Percentiles rank a stretch among this genome's conserved stretches.
These are phyloP conservation scores for Syzygium aqueum DNA, from an alignment of 345 rosid species.

Conservation along the genomic window DNA sequence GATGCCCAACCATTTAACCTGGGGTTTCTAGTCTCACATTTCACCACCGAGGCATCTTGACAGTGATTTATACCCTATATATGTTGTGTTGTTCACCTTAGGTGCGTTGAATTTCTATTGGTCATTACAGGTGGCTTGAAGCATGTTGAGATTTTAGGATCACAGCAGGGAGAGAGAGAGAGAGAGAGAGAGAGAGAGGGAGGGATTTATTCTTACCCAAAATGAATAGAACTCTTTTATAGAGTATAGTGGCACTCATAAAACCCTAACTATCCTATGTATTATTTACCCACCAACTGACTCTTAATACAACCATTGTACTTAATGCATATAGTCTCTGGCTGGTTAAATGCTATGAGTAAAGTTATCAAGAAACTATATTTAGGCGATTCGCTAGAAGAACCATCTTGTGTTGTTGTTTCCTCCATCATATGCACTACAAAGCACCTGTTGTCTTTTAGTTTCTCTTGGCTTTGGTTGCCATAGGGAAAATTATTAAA, in stretches of 20 bases:
- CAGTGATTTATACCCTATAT: background rate
- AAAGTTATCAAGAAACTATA: background rate
- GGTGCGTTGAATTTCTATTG: background rate
- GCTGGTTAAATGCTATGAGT: background rate
- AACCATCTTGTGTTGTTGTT: background rate
- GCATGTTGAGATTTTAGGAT: background rate
- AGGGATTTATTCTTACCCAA: background rate
- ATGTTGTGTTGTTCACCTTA: background rate
- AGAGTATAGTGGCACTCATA: background rate
- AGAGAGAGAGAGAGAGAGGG: background rate
- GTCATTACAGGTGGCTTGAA: background rate
- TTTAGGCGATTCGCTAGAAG: background rate
- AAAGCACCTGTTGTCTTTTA: background rate
- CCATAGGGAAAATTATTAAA: background rate
- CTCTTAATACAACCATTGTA: background rate
- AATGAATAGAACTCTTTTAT: background rate
- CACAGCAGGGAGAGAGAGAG: background rate
- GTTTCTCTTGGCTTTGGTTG: background rate
- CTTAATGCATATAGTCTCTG: background rate
- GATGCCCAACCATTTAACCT: background rate
- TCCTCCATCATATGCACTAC: background rate
- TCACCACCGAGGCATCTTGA: background rate
- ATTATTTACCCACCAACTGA: background rate
- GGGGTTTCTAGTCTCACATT: background rate
- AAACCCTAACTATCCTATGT: background rate